Evolutionary conservation across 2,329 filamentous ascomycete genomes (phyloP).

Genomic region (Chaetomium globosum): DNA sequence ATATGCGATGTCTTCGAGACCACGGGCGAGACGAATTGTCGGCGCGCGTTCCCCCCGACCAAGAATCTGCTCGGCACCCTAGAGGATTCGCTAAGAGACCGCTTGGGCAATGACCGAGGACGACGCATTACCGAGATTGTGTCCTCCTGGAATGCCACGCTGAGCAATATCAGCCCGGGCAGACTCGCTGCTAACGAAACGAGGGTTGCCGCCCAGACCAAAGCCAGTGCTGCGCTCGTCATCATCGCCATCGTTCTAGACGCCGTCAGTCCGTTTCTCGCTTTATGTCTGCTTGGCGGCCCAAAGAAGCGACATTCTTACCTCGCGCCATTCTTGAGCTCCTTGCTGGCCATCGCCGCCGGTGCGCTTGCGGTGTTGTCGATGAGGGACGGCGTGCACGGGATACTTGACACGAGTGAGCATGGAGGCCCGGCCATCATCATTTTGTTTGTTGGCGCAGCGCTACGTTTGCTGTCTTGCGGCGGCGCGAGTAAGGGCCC

Average conservation of each 20-base stretch:
- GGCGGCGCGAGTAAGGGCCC: background rate
- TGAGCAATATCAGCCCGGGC: conserved; percentile 13
- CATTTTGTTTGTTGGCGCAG: conserved; percentile 24
- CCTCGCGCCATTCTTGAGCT: conserved; percentile 1
- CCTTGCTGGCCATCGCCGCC: conserved; percentile 14
- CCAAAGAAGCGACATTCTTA: background rate
- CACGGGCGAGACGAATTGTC: background rate
- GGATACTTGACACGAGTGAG: conserved; percentile 7
- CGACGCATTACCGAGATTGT: conserved; percentile 5
- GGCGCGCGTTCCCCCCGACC: conserved; percentile 19
- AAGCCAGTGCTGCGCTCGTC: conserved; percentile 22
- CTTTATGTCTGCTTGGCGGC: background rate
- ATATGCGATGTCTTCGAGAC: conserved; percentile 5
- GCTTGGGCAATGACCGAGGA: background rate
- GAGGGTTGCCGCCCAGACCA: conserved; percentile 6
- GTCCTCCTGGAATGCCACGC: conserved; percentile 22
- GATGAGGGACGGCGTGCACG: conserved; percentile 26
- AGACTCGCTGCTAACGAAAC: conserved; percentile 17
- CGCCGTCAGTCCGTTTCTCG: background rate
- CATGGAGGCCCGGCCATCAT: conserved; percentile 19
- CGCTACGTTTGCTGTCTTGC: conserved; percentile 3
- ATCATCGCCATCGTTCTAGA: conserved; percentile 22
- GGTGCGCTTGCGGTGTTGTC: conserved; percentile 19
- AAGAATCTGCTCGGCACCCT: conserved; percentile 21
- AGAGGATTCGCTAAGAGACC: conserved; percentile 19